Evolutionary conservation across 1,284 basidiomycete species (phyloP).

Genomic region (Marasmius sp.): DNA sequence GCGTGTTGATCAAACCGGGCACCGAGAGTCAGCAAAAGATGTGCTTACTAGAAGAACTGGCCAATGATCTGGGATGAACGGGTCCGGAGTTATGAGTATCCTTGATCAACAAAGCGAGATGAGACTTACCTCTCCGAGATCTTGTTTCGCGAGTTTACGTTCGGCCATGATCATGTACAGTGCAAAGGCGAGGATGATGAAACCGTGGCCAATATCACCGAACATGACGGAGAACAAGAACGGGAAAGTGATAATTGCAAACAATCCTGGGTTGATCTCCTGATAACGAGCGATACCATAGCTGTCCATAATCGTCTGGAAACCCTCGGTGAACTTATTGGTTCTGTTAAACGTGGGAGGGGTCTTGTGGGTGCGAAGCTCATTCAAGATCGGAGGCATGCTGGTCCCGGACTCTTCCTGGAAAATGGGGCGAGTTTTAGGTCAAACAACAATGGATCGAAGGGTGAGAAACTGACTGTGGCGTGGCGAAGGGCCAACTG

Average conservation of each 20-base stretch:
- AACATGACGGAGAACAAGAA: conserved; percentile 99
- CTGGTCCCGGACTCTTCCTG: conserved; percentile 93
- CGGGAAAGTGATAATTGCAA: conserved; percentile 93
- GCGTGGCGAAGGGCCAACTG: conserved; percentile 90
- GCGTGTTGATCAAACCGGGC: conserved; percentile 18
- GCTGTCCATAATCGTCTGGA: conserved; percentile 97
- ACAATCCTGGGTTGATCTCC: conserved; percentile 96
- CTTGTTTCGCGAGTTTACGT: conserved; percentile 73
- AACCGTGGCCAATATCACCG: conserved; percentile 96
- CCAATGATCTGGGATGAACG: conserved; percentile 63
- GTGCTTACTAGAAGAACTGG: conserved; percentile 89
- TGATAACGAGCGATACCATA: conserved; percentile 96
- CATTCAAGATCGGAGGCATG: conserved; percentile 91
- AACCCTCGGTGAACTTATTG: conserved; percentile 96
- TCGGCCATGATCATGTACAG: conserved; percentile 87
- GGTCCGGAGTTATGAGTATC: background rate
- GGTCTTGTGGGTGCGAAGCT: conserved; percentile 86
- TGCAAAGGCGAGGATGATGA: conserved; percentile 80
- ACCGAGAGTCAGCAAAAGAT: conserved; percentile 10
- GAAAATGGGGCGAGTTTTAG: conserved; percentile 5
- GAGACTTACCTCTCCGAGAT: conserved; percentile 73
- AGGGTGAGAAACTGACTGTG: conserved; percentile 54
- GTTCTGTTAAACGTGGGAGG: conserved; percentile 96
- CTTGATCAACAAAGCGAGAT: background rate
- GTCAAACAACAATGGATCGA: conserved; percentile 2